Base-by-base conservation (phyloP, 1,139 yeast genomes). In the Kazachstania sp. region DNA sequence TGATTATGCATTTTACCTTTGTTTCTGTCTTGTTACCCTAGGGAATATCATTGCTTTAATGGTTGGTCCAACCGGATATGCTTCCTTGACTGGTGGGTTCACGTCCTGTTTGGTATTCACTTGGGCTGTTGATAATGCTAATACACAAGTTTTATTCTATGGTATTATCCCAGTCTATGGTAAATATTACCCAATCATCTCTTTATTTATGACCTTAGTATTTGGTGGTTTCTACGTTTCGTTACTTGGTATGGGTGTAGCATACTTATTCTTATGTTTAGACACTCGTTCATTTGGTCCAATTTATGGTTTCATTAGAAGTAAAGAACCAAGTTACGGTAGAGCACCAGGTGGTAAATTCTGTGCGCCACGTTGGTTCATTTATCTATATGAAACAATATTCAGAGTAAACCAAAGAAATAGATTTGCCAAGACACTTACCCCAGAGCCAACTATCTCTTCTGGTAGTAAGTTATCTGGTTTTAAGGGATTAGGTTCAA, bases 241-340 rank as follows among this genome's bases (percentile, higher is more conserved):
- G 11, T 45, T 57, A 35, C 53, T 61, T 35, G 68, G 68, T 18
- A 51, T 56, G 23, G 28, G 43, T 13, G 55, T 60, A 13, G 64
- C 58, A 3, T 65, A 65, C 48, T 34, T 63, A 5, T 63, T 57
- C 48, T 52, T 54, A 23, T 65, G 67, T 46, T 46, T 64, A 37
- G 67, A 64, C 43, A 65, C 68, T 12, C 47, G 59, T 42, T 51
- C 65, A 8, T 55, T 54, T 41, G 68, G 68, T 1, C 67, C 68
- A 15, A 30, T 63, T n/a, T 61, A 56, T 53, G 66, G 67, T 30
- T 49, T 51, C 23, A 26, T 60, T n/a, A 46, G 48, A 7, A 43
- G 50, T 7, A 52, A 54, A 39, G 46, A 37, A 7, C 44, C 54
- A 11, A 49, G 48, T 43, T 56, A 60, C 43, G 64, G 63, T 20